Percentiles rank a stretch among this genome's conserved stretches.
Conservation (phyloP, 2,329 filamentous ascomycete genomes). For the Chalaropsis ovoidea region DNA sequence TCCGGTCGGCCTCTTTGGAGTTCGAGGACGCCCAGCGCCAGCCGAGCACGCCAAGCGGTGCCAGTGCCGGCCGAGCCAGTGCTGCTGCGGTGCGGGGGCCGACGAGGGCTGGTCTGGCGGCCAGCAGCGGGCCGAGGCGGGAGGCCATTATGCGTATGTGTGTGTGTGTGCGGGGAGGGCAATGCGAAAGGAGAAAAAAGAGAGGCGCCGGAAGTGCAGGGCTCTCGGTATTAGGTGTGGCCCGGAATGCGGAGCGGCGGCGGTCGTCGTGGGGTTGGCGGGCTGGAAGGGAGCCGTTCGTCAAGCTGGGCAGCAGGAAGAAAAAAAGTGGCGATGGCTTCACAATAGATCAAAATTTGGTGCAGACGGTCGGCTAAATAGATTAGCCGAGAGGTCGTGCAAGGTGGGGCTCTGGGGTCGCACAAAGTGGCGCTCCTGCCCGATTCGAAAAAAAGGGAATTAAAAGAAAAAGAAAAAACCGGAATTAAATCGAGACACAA, state of each 20-base stretch:
- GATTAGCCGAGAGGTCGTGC: slow-evolving; percentile 18
- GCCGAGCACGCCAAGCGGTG: neutral
- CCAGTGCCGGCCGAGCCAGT: neutral
- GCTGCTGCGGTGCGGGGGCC: neutral
- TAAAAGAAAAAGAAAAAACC: neutral
- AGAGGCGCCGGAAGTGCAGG: neutral
- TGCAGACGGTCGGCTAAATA: slow-evolving; percentile 4
- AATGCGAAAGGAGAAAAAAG: neutral
- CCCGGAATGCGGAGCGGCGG: no score
- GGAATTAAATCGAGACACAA: neutral
- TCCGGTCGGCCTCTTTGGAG: neutral
- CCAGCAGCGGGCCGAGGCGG: slow-evolving; percentile 11
- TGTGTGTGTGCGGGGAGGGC: neutral
- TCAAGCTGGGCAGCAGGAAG: neutral
- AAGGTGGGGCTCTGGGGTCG: slow-evolving; percentile 16
- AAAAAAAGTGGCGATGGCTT: slow-evolving; percentile 17
- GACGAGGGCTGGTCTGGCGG: slow-evolving; percentile 9
- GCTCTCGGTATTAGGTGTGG: no score
- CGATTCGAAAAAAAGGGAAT: neutral
- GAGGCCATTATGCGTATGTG: slow-evolving; percentile 14
- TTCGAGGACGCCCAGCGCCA: neutral
- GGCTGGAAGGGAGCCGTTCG: no score
- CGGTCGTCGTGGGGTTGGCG: neutral
- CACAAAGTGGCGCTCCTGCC: neutral
- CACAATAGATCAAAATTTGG: slow-evolving; percentile 22